These are phyloP conservation scores for Cladophialophora psammophila DNA, from an alignment of 2,329 filamentous ascomycete genomes.

Conservation along the genomic window DNA sequence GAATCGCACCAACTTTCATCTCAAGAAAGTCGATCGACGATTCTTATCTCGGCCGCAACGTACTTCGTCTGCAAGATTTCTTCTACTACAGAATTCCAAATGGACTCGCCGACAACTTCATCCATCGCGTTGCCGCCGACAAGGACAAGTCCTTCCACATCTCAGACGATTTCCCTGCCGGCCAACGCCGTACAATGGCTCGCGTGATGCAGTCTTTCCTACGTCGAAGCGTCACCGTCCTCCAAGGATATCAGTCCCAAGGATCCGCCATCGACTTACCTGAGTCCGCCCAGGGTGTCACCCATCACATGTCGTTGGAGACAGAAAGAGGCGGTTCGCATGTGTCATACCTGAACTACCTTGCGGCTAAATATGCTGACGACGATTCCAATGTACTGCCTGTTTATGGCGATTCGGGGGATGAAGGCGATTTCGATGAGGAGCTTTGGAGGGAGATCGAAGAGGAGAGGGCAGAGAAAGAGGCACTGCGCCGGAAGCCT, in stretches of 20 bases:
- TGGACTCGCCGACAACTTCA: constrained; percentile 42
- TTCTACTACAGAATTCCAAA: constrained; percentile 51
- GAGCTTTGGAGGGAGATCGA: constrained; percentile 69
- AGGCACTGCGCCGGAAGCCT: constrained; percentile 44
- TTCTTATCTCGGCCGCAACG: constrained; percentile 50
- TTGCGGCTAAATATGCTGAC: constrained; percentile 55
- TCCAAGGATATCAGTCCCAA: background rate
- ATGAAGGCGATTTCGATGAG: constrained; percentile 62
- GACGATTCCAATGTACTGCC: constrained; percentile 54
- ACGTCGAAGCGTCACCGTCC: constrained; percentile 12
- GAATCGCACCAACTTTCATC: constrained; percentile 34
- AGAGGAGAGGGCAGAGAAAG: constrained; percentile 61
- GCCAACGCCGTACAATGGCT: constrained; percentile 30
- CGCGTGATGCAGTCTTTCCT: constrained; percentile 30
- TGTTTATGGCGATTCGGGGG: constrained; percentile 63
- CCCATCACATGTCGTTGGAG: background rate
- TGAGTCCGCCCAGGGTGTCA: background rate
- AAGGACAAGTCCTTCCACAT: constrained; percentile 21
- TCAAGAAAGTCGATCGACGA: background rate
- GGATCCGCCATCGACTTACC: background rate
- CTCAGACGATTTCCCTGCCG: constrained; percentile 39
- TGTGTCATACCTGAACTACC: constrained; percentile 43
- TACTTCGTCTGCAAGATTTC: constrained; percentile 49
- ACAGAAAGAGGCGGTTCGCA: background rate
- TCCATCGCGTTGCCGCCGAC: constrained; percentile 41